Conservation (phyloP, 2,329 filamentous ascomycete species). For the Penicillium occitanis region DNA sequence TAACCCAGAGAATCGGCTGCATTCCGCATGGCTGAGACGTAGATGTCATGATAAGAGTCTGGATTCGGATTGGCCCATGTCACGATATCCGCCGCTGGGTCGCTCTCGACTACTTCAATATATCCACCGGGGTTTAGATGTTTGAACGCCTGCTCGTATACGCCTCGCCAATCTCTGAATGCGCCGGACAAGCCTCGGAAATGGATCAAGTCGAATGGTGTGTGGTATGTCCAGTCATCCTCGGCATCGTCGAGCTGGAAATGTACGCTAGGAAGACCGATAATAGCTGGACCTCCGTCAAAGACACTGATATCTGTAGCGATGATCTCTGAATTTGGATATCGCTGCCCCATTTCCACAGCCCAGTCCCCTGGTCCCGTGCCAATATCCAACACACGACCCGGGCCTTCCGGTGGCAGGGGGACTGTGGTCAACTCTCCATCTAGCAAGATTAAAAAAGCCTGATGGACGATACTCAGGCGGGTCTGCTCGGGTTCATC, state of each 20-base stretch:
- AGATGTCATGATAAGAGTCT: slow-evolving; percentile 38
- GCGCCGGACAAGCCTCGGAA: slow-evolving; percentile 50
- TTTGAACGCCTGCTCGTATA: slow-evolving; percentile 49
- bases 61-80: slow-evolving; percentile 24
- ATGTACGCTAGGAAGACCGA: slow-evolving; percentile 42
- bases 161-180: slow-evolving; percentile 48
- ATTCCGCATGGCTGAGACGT: slow-evolving; percentile 35
- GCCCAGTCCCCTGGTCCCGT: slow-evolving; percentile 54
- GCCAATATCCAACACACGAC: slow-evolving; percentile 46
- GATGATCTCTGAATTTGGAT: slow-evolving; percentile 49
- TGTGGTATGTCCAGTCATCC: slow-evolving; percentile 50
- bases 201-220: slow-evolving; percentile 53
- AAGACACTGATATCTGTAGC: slow-evolving; percentile 47
- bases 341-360: slow-evolving; percentile 46
- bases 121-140: slow-evolving; percentile 49
- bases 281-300: slow-evolving; percentile 40
- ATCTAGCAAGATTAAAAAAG: slow-evolving; percentile 53
- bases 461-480: slow-evolving; percentile 61
- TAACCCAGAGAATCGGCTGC: slow-evolving; percentile 44
- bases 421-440: slow-evolving; percentile 35
- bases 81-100: slow-evolving; percentile 32
- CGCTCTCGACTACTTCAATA: slow-evolving; percentile 49
- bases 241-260: slow-evolving; percentile 54
- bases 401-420: slow-evolving; percentile 27
- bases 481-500: slow-evolving; percentile 65